Base-by-base conservation (phyloP, 2,329 filamentous ascomycete species). In the Exophiala aquamarina region DNA sequence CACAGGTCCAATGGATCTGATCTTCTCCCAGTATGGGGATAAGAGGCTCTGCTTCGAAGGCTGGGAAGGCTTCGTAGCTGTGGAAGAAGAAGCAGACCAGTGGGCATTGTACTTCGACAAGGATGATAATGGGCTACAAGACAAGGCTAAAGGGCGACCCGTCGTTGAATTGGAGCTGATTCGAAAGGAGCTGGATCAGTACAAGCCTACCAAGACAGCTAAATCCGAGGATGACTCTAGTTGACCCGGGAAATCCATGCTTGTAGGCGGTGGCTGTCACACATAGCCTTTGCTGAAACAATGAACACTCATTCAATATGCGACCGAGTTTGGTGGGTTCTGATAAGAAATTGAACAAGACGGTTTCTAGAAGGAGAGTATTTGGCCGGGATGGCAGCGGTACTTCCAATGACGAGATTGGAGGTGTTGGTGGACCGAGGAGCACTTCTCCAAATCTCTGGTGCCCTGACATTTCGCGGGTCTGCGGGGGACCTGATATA, bases 1-100 rank as follows among this genome's bases (percentile, higher is more conserved):
- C 50, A 80, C 91, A 38, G 89, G 89, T n/a, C 84, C 86, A 5
- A 94, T 87, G 84, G 84, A 88, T 59, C 93, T 87, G 82, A 87
- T 77, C 3, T 29, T 41, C 6, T 43, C 33, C 14, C 57, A 38
- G 15, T 21, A 49, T 8, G 47, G 45, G 3, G 49, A 50, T 11
- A 61, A 51, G 39, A 59, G 59, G 2, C 55, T 72, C 10, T 63
- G 61, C 4, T 55, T 72, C 13, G 63, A 69, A 29, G 59, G 59
- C 29, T 65, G 61, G 55, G 58, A 62, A 32, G 54, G 55, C 18
- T 71, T 71, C 54, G 51, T 63, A 28, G 68, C 66, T 0, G 67
- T 70, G n/a, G 61, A 71, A 50, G 69, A 70, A 42, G 66, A 63
- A 7, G 62, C 64, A 26, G 66, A 63, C n/a, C 53, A 60, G 11